Evolutionary conservation across 169 alveolate species (phyloP), one percentile per base, ranked within the genome.

Genomic region (Plasmodium adleri): DNA sequence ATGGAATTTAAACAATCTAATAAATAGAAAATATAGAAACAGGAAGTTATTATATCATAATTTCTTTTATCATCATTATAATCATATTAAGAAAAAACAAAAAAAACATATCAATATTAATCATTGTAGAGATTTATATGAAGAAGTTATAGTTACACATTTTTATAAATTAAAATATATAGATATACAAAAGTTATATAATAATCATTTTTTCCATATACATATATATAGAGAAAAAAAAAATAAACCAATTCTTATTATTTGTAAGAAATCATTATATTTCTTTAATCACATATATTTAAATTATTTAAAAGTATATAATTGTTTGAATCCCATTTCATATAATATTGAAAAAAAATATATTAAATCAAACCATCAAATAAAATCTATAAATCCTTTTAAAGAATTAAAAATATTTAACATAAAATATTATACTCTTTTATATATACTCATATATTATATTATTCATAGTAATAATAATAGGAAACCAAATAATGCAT

Each of bases 261-360:
- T 80, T 9, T 80, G 90, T 15, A 80, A 80, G 24, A 67, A 80
- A 50, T 50, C 90, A 9, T 66, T 80, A 3, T 59, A 47, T n/a
- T 63, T 20, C 43, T 62, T 80, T 15, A 80, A 32, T 50, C 28
- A 56, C 49, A 68, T 62, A 72, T 80, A 83, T 58, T 10, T 49
- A 20, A 70, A 56, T 15, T 72, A 72, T 13, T 24, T 72, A 52
- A 52, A 52, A 32, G 1, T 26, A 8, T 56, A 15, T 8, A 56
- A 56, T 32, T 32, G 6, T 32, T 32, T 9, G 3, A 32, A 32
- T 32, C 45, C 8, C 45, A 5, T 32, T 32, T 32, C 45, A 32
- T 32, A 5, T 32, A 5, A 32, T 32, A 32, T 5, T 32, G 45
- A 32, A 32, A 32, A 32, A 32, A 32, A 32, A 5, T 5, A 32